phyloP scores from a whole-genome alignment of 441 rosid species.

The Sinapis alba region DNA sequence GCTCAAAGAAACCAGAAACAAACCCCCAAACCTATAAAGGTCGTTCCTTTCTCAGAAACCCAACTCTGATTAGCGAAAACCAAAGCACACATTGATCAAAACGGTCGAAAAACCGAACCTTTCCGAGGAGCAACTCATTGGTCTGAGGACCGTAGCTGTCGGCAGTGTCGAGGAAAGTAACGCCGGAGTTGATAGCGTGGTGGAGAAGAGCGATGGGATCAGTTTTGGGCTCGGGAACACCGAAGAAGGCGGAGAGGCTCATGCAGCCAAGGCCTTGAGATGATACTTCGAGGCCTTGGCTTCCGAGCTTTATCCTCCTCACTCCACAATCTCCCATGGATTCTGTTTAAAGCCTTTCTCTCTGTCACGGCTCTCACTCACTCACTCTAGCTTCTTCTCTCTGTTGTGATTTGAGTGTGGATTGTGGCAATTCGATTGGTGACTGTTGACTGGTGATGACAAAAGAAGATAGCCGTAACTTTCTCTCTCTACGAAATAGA shows the following conservation, averaged over 20 bases:
- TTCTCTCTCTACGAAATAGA: too few relatives aligned
- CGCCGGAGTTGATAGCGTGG: constrained; percentile 54
- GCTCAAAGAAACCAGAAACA: background rate
- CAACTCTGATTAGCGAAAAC: background rate
- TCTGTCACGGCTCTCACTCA: background rate
- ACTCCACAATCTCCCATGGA: background rate
- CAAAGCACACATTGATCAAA: background rate
- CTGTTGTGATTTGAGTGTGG: background rate
- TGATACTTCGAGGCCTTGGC: constrained; percentile 66
- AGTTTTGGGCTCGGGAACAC: constrained; percentile 52
- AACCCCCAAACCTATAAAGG: background rate
- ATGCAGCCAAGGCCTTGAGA: constrained; percentile 74
- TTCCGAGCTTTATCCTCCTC: constrained; percentile 40
- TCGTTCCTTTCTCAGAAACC: background rate
- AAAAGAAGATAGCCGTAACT: too few relatives aligned
- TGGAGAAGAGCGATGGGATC: constrained; percentile 55
- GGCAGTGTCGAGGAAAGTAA: constrained; percentile 71
- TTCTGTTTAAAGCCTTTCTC: background rate
- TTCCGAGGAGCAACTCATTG: constrained; percentile 61
- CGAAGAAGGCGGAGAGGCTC: constrained; percentile 59
- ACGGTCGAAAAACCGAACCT: constrained; percentile 37
- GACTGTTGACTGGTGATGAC: background rate
- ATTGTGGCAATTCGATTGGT: background rate
- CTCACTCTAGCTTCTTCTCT: background rate
- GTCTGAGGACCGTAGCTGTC: constrained; percentile 62